Base-by-base conservation (phyloP, 345 rosid genomes). In the Acer saccharum region DNA sequence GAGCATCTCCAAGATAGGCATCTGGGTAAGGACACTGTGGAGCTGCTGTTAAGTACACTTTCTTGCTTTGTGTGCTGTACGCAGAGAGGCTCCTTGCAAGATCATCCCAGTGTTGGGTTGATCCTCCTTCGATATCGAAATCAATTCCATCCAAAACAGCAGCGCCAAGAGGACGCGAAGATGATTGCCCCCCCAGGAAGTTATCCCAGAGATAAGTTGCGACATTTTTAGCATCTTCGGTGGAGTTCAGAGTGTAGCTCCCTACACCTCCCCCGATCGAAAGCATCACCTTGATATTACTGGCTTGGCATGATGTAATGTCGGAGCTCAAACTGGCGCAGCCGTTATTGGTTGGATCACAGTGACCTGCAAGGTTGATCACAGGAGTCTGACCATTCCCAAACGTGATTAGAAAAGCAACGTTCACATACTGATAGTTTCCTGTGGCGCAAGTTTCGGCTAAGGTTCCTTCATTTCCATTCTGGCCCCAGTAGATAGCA, bases 1-100 rank as follows among this genome's bases (percentile, higher is more conserved):
- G 66, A 7, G 87, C 87, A 29, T 18, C 50, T 12, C 80, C 74
- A 4, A 84, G 11, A 69, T 66, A 72, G 7, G 75, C 76, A n/a
- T 72, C 84, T 3, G 87, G 87, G 43, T 71, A 78, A 11, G 81
- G 82, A 46, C 80, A 78, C 32, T 84, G 81, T 1, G 87, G 80
- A 48, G 78, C 79, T 14, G 81, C 82, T 1, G 79, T 76, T 18
- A 84, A 57, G 78, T 81, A 78, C 39, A 84, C 80, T 21, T 84
- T 76, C 74, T 81, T 75, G 35, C 80, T 46, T 2, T 23, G 57
- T 17, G 62, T 81, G 46, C 82, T 76, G 12, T 81, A 76, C 0
- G 50, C 71, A 1, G 77, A 55, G 35, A 81, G 72, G 58, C 39
- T 65, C 63, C n/a, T 79, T 6, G 87, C 81, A 14, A 84, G 83